These are phyloP conservation scores for Zymoseptoria crescenta DNA, from an alignment of 2,329 filamentous ascomycete genomes.

Conservation along the genomic window DNA sequence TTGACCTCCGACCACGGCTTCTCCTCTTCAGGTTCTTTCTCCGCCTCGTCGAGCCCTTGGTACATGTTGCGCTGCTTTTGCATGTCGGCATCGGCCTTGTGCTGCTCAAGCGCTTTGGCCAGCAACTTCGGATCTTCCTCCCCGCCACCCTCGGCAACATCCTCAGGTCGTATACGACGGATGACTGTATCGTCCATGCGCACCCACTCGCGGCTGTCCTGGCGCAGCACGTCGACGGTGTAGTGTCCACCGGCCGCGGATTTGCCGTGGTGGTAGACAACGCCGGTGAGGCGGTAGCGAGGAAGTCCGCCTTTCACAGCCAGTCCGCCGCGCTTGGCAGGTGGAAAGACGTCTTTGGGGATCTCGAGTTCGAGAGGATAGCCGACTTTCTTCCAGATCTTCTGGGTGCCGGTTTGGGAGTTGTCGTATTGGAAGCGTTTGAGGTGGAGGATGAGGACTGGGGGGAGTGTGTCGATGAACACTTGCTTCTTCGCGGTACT, in stretches of 20 bases:
- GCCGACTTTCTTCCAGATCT: conserved; percentile 97
- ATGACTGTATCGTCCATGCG: conserved; percentile 91
- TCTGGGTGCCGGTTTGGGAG: conserved; percentile 70
- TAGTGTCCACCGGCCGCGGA: conserved; percentile 95
- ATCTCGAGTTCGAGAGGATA: conserved; percentile 94
- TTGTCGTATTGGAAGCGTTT: conserved; percentile 97
- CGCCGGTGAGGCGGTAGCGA: conserved; percentile 77
- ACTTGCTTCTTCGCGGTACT: conserved; percentile 84
- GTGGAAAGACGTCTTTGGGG: conserved; percentile 78
- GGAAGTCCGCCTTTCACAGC: conserved; percentile 62
- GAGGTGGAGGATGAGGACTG: conserved; percentile 85
- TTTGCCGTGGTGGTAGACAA: conserved; percentile 96
- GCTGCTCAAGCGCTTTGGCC: conserved; percentile 56
- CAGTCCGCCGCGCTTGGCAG: conserved; percentile 60
- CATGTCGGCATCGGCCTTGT: conserved; percentile 48
- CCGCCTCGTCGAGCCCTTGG: conserved; percentile 58
- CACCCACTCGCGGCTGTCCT: conserved; percentile 94
- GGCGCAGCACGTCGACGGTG: conserved; percentile 90
- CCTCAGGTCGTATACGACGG: conserved; percentile 73
- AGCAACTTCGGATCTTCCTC: conserved; percentile 70
- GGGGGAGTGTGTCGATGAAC: conserved; percentile 84
- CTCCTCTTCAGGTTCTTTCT: conserved; percentile 56
- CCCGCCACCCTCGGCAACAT: conserved; percentile 77
- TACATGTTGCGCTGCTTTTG: conserved; percentile 59
- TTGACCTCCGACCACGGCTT: conserved; percentile 79